phyloP scores from a whole-genome alignment of 2,329 filamentous ascomycete species.

The Dichotomopilus funicola region DNA sequence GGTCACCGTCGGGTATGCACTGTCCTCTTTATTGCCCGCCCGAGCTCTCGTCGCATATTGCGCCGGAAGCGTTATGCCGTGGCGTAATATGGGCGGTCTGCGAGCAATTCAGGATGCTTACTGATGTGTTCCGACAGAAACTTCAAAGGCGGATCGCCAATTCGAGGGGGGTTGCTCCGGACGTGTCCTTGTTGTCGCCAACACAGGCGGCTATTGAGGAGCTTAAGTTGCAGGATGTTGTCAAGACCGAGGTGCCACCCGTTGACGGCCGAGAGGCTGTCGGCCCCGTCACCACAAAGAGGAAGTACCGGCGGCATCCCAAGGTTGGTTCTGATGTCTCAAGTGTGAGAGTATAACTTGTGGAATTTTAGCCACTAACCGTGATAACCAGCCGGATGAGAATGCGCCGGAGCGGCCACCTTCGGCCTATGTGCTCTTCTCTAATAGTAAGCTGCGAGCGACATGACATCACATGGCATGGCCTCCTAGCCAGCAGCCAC shows the following conservation, averaged over 20 bases:
- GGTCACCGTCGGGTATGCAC: slow-evolving; percentile 68
- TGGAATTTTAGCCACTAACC: neutral
- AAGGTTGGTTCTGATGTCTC: slow-evolving; percentile 44
- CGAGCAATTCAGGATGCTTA: too few relatives aligned
- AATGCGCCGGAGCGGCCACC: slow-evolving; percentile 74
- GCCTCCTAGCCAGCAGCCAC: too few relatives aligned
- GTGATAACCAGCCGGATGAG: slow-evolving; percentile 56
- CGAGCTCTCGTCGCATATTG: neutral
- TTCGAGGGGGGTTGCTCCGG: slow-evolving; percentile 55
- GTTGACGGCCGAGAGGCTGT: slow-evolving; percentile 39
- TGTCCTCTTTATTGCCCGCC: neutral
- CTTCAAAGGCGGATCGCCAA: slow-evolving; percentile 78
- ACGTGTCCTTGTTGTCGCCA: slow-evolving; percentile 44
- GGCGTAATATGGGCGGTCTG: too few relatives aligned
- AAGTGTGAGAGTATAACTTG: neutral
- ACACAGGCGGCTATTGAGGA: slow-evolving; percentile 48
- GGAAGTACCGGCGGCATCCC: slow-evolving; percentile 72
- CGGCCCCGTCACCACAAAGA: slow-evolving; percentile 47
- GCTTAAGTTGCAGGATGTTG: slow-evolving; percentile 43
- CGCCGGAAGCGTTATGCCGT: too few relatives aligned
- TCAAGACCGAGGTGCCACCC: slow-evolving; percentile 40
- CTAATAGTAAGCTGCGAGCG: slow-evolving; percentile 58
- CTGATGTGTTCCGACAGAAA: slow-evolving; percentile 47
- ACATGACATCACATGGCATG: too few relatives aligned
- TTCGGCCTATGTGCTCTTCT: slow-evolving; percentile 80